phyloP scores from a whole-genome alignment of 2,329 filamentous ascomycete genomes.

The Gyromitra esculenta region DNA sequence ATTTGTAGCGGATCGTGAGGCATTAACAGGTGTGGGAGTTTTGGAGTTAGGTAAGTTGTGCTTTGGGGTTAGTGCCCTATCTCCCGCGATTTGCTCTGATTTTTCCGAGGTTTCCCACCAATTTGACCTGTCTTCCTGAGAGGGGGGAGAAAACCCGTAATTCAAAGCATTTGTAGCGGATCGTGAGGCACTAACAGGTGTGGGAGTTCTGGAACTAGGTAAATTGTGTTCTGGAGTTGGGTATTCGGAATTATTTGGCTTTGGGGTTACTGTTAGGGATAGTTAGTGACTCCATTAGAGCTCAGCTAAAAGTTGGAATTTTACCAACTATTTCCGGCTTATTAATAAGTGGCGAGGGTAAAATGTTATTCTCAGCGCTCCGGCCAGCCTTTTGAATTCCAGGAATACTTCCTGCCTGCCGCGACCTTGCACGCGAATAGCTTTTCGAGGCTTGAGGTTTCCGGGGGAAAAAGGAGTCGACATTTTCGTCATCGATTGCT shows the following conservation, averaged over 20 bases:
- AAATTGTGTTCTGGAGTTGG: background rate
- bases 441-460: background rate
- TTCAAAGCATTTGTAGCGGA: background rate
- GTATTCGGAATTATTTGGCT: too few relatives aligned
- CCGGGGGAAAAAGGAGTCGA: background rate
- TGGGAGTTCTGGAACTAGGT: background rate
- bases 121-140: background rate
- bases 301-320: background rate
- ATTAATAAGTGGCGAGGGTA: background rate
- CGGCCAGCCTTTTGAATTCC: background rate
- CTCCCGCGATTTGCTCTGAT: background rate
- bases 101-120: conserved; percentile 13
- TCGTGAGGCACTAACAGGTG: background rate
- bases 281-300: conserved; percentile 1
- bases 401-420: background rate
- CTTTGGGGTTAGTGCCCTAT: background rate
- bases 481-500: background rate
- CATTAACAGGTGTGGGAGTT: too few relatives aligned
- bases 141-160: background rate
- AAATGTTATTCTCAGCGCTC: background rate
- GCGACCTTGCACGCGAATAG: background rate
- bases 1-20: background rate
- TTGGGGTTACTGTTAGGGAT: background rate
- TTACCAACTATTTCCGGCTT: conserved; percentile 12
- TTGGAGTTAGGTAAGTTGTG: background rate